Conservation (phyloP, 2,329 filamentous ascomycete genomes). For the Kalaharituber pfeilii region DNA sequence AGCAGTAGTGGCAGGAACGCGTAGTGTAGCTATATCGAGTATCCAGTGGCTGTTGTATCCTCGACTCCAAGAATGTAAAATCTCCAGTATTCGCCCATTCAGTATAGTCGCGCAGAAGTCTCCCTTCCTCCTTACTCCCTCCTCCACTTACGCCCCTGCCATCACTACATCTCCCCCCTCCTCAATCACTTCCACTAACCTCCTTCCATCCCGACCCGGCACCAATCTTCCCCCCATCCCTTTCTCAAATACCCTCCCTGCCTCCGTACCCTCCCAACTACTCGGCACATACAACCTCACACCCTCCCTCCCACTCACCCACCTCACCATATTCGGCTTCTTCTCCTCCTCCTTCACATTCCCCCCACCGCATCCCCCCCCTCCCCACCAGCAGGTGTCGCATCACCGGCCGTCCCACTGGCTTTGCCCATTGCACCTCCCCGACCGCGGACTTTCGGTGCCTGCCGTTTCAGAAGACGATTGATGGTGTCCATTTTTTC, state of each 20-base stretch:
- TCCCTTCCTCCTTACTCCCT: too few relatives aligned
- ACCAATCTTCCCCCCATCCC: background rate
- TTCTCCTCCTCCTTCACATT: conserved; percentile 32
- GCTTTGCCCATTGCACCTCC: conserved; percentile 32
- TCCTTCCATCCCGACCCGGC: conserved; percentile 17
- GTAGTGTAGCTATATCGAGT: too few relatives aligned
- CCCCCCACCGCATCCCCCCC: conserved; percentile 36
- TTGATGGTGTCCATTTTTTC: conserved; percentile 88
- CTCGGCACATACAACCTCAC: conserved; percentile 46
- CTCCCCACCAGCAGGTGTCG: conserved; percentile 29
- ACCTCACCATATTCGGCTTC: conserved; percentile 48
- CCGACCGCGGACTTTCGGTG: conserved; percentile 46
- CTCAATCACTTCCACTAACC: conserved; percentile 25
- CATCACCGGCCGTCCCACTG: conserved; percentile 26
- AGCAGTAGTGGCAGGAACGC: too few relatives aligned
- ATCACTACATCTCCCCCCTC: conserved; percentile 4
- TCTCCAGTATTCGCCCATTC: too few relatives aligned
- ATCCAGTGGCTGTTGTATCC: too few relatives aligned
- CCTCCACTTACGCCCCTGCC: background rate
- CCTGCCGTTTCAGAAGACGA: conserved; percentile 72
- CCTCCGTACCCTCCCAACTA: conserved; percentile 48
- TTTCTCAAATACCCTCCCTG: conserved; percentile 40
- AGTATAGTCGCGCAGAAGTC: too few relatives aligned
- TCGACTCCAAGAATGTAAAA: too few relatives aligned
- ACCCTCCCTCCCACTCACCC: conserved; percentile 50